Base-by-base conservation (phyloP, 2,329 filamentous ascomycete genomes). In the Penicillium sp. region DNA sequence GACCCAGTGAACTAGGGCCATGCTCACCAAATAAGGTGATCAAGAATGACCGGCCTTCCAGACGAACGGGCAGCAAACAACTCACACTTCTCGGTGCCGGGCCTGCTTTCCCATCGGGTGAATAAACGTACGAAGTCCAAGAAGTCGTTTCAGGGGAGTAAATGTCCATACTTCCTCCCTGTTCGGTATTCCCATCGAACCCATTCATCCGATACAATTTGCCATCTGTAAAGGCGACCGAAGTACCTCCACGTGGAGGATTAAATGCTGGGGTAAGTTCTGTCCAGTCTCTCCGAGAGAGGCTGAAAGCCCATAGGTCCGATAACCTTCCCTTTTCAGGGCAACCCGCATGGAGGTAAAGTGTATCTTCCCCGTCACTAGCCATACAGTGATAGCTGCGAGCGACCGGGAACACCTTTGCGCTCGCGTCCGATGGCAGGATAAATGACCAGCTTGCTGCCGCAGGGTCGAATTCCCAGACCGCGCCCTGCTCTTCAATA, bases 151-250 rank as follows among this genome's bases (percentile, higher is more conserved):
- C 57, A 0, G 70, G 60, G 23, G 77, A 67, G 54, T 74, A 84
- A 2, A 87, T 80, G 65, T 95, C 89, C 12, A 95, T 65, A 53
- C 80, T 79, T 0, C 88, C 89, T 15, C 89, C 89, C 44, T 89
- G 76, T 64, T 92, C 87, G 0, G 66, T 74, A 42, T 79, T 75
- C 0, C 88, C 89, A 68, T 93, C 88, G 62, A 86, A 93, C 0
- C 90, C 90, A 56, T 90, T 89, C 75, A 90, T 92, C 26, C 90
- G 81, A 72, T 87, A 95, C 6, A 95, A 70, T 23, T 84, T 81
- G 23, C 82, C 83, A 49, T 81, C 79, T 42, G 79, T 79, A 47
- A 86, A 80, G 1, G 85, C 83, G 24, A 95, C 83, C 4, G 84
- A 82, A 0, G 87, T 76, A 1, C 88, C 89, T 21, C 85, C 85